Evolutionary conservation across 441 rosid genomes (phyloP), one percentile per base, ranked within the genome.

Genomic region (Jatropha podagrica): DNA sequence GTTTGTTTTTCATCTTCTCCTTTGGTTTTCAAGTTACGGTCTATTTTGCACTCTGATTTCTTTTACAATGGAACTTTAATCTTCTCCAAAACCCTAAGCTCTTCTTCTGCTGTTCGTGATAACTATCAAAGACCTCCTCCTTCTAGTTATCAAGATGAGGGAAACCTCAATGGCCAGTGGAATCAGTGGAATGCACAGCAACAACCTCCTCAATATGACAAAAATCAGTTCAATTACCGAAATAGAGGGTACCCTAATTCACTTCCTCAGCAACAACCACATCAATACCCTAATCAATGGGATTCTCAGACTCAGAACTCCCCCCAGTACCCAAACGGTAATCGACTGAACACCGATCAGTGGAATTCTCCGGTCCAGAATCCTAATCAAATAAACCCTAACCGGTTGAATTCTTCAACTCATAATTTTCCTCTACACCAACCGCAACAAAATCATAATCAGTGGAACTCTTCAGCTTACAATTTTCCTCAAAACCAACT

Each of bases 31-130:
- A 85, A 86, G 76, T 68, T 78, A 77, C 86, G 88, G 23, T 78
- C 74, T 73, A 64, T 61, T 40, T 83, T 37, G n/a, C 78, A 73
- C 48, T 68, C 82, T 76, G 74, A 69, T 62, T 71, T 69, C 68
- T 2, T 74, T 64, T 66, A 81, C 48, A 44, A 4, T 44, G 6
- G 48, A 44, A 11, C 48, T 44, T 44, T 44, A 6, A 7, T 44
- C 10, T 8, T 44, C 10, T 44, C 75, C 44, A 84, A 75, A 83
- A 51, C 81, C 79, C 83, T 87, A 4, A 86, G 84, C 85, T 82
- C 92, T 26, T 84, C 83, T n/a, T 27, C 58, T 66, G 82, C 95
- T 44, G 77, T 75, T 55, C 78, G 82, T 3, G 71, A 81, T 67
- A 79, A 80, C 61, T 78, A 78, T 78, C 89, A 71, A 66, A 65